Evolutionary conservation across 2,329 filamentous ascomycete genomes (phyloP).

Genomic region (Penicillium brevicompactum): DNA sequence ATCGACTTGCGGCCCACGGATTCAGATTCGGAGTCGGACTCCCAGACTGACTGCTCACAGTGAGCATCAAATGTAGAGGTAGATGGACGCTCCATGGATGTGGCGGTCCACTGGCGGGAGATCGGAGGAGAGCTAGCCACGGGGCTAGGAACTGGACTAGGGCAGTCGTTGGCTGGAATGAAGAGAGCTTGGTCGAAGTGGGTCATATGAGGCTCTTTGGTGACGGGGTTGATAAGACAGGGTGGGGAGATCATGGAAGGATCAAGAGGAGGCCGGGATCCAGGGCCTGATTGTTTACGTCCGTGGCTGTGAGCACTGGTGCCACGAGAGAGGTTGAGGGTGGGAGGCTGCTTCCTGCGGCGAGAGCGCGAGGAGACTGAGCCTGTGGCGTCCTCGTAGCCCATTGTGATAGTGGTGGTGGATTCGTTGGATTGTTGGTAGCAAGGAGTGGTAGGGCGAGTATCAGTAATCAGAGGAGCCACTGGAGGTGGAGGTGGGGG

Average conservation of each 20-base stretch:
- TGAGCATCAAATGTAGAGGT: constrained; percentile 36
- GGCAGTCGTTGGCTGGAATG: constrained; percentile 40
- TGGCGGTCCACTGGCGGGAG: constrained; percentile 30
- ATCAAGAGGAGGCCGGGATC: constrained; percentile 34
- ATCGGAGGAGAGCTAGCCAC: constrained; percentile 33
- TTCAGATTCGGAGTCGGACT: constrained; percentile 43
- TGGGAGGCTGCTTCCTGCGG: constrained; percentile 35
- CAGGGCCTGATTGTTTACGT: constrained; percentile 27
- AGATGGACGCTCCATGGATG: constrained; percentile 35
- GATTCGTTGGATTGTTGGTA: constrained; percentile 26
- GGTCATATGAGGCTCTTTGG: constrained; percentile 41
- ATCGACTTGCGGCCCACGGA: constrained; percentile 37
- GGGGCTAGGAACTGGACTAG: constrained; percentile 40
- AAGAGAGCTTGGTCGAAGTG: constrained; percentile 45
- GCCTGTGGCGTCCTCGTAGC: constrained; percentile 22
- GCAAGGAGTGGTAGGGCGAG: constrained; percentile 20
- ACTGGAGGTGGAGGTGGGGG: constrained; percentile 25
- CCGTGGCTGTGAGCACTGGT: constrained; percentile 21
- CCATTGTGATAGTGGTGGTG: constrained; percentile 35
- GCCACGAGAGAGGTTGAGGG: constrained; percentile 30
- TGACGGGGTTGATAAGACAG: constrained; percentile 40
- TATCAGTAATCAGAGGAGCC: constrained; percentile 26
- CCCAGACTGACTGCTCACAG: constrained; percentile 44
- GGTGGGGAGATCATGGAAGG: constrained; percentile 44
- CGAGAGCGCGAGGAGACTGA: constrained; percentile 32